Percentiles rank a stretch among this genome's conserved stretches.
These are phyloP conservation scores for Bombardia bombarda DNA, from an alignment of 495 filamentous ascomycete genomes.

Conservation along the genomic window DNA sequence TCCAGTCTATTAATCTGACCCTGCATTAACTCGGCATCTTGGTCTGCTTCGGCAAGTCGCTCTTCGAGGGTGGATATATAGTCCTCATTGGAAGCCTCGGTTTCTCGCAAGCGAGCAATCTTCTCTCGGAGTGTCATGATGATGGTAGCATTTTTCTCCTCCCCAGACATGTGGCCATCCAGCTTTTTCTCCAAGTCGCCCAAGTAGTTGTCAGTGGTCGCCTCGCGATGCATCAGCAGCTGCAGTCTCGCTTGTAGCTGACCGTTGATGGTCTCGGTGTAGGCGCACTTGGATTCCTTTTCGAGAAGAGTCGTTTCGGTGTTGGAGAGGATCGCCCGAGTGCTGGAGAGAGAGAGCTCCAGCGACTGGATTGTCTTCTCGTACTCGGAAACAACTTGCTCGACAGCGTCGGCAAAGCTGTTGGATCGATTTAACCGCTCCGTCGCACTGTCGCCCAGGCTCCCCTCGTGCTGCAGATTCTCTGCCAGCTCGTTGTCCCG, in stretches of 20 bases:
- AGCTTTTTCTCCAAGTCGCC: slow-evolving; percentile 85
- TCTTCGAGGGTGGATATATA: slow-evolving; percentile 98
- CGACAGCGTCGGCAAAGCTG: slow-evolving; percentile 89
- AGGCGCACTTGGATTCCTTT: slow-evolving; percentile 87
- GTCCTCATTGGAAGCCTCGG: slow-evolving; percentile 80
- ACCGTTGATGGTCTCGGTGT: slow-evolving; percentile 81
- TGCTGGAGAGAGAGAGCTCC: slow-evolving; percentile 86
- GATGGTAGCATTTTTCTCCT: slow-evolving; percentile 82
- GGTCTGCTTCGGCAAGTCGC: slow-evolving; percentile 88
- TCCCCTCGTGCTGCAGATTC: slow-evolving; percentile 43
- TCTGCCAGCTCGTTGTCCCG: slow-evolving; percentile 55
- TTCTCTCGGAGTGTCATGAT: slow-evolving; percentile 87
- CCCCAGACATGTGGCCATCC: slow-evolving; percentile 80
- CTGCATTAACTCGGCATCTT: slow-evolving; percentile 94
- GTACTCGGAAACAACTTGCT: slow-evolving; percentile 94
- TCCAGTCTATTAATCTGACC: slow-evolving; percentile 90
- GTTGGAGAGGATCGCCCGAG: slow-evolving; percentile 70
- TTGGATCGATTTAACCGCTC: slow-evolving; percentile 89
- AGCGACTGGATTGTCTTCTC: slow-evolving; percentile 96
- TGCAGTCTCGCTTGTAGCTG: slow-evolving; percentile 84
- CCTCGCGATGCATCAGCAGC: slow-evolving; percentile 83
- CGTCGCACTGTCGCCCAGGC: slow-evolving; percentile 66
- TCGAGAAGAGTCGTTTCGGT: slow-evolving; percentile 83
- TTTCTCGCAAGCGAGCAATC: slow-evolving; percentile 80
- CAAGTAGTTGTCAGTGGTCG: slow-evolving; percentile 82